These are phyloP conservation scores for Podospora anserina DNA, from an alignment of 495 filamentous ascomycete species.

Conservation along the genomic window DNA sequence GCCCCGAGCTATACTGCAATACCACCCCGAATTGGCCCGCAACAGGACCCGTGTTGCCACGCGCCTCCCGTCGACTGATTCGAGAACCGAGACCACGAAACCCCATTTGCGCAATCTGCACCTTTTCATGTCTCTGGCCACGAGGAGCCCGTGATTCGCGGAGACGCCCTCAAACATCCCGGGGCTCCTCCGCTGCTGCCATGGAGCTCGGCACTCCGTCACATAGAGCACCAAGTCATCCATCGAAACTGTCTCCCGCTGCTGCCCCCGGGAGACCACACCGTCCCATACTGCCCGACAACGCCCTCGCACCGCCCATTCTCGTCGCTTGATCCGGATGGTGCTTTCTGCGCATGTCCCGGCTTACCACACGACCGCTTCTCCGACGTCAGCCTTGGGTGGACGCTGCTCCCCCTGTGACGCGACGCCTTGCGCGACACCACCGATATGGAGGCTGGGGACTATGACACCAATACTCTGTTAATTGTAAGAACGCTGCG, in stretches of 20 bases:
- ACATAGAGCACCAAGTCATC: slow-evolving; percentile 24
- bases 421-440: slow-evolving; percentile 20
- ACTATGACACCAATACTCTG: slow-evolving; percentile 53
- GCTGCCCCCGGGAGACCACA: slow-evolving; percentile 4
- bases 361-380: slow-evolving; percentile 13
- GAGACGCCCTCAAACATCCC: slow-evolving; percentile 8
- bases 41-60: not conserved
- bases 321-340: slow-evolving; percentile 7
- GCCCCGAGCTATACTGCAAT: not conserved
- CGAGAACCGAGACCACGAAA: not conserved
- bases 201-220: slow-evolving; percentile 32
- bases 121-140: slow-evolving; percentile 19
- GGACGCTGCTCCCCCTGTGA: slow-evolving; percentile 22
- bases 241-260: slow-evolving; percentile 13
- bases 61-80: slow-evolving; percentile 9
- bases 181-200: slow-evolving; percentile 21
- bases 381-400: slow-evolving; percentile 23
- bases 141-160: slow-evolving; percentile 20
- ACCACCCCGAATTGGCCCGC: not conserved
- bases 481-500: slow-evolving; percentile 41
- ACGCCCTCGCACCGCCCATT: slow-evolving; percentile 3
- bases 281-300: slow-evolving; percentile 2
- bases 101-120: not conserved
- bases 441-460: slow-evolving; percentile 53
- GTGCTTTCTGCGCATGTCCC: slow-evolving; percentile 22